Conservation (phyloP, 345 rosid species). For the Salix dunnii region DNA sequence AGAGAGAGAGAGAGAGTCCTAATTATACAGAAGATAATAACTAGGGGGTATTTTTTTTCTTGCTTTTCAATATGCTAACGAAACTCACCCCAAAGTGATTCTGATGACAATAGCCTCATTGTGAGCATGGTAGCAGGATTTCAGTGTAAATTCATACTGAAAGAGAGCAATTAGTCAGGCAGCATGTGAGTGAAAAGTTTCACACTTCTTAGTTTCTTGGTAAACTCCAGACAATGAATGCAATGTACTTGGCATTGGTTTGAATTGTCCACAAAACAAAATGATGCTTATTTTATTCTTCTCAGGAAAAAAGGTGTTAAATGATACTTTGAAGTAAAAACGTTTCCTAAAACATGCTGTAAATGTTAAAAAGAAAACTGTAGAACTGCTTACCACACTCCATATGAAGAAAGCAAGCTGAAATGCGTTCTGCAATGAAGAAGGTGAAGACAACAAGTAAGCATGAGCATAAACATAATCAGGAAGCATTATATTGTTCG, state of each 20-base stretch:
- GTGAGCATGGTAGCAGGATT: constrained; percentile 56
- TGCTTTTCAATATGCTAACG: neutral
- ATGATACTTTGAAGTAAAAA: neutral
- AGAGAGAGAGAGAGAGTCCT: neutral
- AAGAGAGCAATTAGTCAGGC: constrained; percentile 3
- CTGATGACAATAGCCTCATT: constrained; percentile 56
- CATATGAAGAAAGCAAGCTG: constrained; percentile 81
- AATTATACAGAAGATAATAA: neutral
- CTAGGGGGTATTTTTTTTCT: neutral
- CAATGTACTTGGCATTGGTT: too few relatives aligned
- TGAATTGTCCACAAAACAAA: too few relatives aligned
- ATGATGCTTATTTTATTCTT: neutral
- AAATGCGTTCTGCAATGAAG: constrained; percentile 67
- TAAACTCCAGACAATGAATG: too few relatives aligned
- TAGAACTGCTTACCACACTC: constrained; percentile 56
- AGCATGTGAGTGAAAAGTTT: too few relatives aligned
- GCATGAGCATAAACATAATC: neutral
- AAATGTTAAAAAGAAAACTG: neutral
- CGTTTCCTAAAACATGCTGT: neutral
- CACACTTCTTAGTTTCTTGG: too few relatives aligned
- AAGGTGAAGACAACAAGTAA: neutral
- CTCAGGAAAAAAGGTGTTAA: neutral
- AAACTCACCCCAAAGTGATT: constrained; percentile 72
- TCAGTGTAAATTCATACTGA: constrained; percentile 54
- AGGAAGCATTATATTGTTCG: neutral